Percentiles rank a stretch among this genome's conserved stretches.
Conservation (phyloP, 225 moss, liverwort and hornwort genomes). For the Physcomitrellopsis africana region DNA sequence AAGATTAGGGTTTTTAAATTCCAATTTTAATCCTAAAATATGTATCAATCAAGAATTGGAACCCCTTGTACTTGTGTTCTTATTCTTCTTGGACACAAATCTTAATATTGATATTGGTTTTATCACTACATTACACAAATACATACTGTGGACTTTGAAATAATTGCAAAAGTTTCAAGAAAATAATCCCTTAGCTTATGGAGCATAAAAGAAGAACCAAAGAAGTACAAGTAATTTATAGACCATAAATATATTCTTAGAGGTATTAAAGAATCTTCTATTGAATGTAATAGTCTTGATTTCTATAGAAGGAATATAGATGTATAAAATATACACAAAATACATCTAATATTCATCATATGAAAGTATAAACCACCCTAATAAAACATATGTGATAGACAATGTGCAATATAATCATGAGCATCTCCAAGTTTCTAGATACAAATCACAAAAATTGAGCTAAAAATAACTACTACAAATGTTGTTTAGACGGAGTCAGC, state of each 20-base stretch:
- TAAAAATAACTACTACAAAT: slow-evolving; percentile 2
- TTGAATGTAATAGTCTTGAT: background rate
- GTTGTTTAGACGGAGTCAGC: slow-evolving; percentile 96
- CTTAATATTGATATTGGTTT: no score
- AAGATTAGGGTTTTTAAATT: no score
- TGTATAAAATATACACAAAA: background rate
- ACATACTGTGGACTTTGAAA: background rate
- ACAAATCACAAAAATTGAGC: slow-evolving; percentile 1
- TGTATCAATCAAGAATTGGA: no score
- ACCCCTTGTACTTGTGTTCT: no score
- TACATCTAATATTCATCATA: background rate
- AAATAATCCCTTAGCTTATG: background rate
- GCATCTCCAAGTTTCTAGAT: background rate
- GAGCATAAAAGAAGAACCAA: background rate
- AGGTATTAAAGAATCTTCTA: background rate
- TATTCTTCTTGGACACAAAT: no score
- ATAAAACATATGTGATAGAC: background rate
- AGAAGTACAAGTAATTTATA: background rate
- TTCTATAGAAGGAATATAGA: slow-evolving; percentile 1
- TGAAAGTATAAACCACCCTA: slow-evolving; percentile 15
- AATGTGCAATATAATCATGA: background rate
- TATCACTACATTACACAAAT: slow-evolving; percentile 1
- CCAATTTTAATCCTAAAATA: no score
- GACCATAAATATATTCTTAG: no score
- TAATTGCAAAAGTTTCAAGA: background rate